Evolutionary conservation across 805 yeast genomes (phyloP).

Genomic region (Teunomyces barrocoloradensis): DNA sequence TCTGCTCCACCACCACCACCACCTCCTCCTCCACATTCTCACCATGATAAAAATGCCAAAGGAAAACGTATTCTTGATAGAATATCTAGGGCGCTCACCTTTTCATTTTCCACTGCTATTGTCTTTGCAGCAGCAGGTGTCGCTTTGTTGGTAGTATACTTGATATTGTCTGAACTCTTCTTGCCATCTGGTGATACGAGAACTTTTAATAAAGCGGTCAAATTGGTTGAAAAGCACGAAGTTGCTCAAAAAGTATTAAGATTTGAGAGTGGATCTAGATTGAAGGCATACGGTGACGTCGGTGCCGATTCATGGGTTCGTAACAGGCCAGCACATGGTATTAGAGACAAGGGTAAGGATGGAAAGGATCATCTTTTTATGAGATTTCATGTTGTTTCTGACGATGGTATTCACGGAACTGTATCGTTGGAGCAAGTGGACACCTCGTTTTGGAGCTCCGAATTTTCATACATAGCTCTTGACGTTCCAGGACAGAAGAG

Average conservation of each 20-base stretch:
- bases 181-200: slow-evolving; percentile 91
- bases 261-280: slow-evolving; percentile 52
- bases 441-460: slow-evolving; percentile 61
- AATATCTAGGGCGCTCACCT: slow-evolving; percentile 57
- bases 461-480: slow-evolving; percentile 67
- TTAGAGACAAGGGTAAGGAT: slow-evolving; percentile 62
- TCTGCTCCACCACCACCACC: slow-evolving; percentile 38
- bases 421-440: slow-evolving; percentile 82
- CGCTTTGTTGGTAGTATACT: slow-evolving; percentile 65
- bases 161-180: slow-evolving; percentile 74
- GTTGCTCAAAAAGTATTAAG: slow-evolving; percentile 56
- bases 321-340: slow-evolving; percentile 77
- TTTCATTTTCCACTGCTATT: slow-evolving; percentile 56
- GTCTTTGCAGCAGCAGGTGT: slow-evolving; percentile 70
- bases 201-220: slow-evolving; percentile 83
- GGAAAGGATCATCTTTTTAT: slow-evolving; percentile 79
- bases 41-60: slow-evolving; percentile 37
- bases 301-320: slow-evolving; percentile 78
- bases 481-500: slow-evolving; percentile 73
- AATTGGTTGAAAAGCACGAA: slow-evolving; percentile 66
- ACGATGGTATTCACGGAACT: slow-evolving; percentile 56
- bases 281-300: slow-evolving; percentile 81
- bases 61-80: slow-evolving; percentile 43
- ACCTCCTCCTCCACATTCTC: slow-evolving; percentile 18
- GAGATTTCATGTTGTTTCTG: slow-evolving; percentile 85